phyloP scores from a whole-genome alignment of 2,329 filamentous ascomycete species.

The Tolypocladium tropicale region DNA sequence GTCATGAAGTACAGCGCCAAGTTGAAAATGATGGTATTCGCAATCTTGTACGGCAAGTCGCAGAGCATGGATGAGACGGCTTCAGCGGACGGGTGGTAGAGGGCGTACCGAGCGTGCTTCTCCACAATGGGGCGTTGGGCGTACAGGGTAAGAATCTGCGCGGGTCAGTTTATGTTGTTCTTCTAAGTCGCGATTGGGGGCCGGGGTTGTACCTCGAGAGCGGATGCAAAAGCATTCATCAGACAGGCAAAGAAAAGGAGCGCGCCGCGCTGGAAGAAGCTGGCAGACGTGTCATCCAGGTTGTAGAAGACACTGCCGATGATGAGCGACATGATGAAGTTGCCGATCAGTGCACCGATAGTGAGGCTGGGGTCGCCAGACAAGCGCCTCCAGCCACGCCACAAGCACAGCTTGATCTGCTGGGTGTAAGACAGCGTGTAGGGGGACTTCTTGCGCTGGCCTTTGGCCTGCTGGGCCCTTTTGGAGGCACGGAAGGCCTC shows the following conservation, averaged over 20 bases:
- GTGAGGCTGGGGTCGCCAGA: slow-evolving; percentile 68
- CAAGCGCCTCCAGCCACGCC: slow-evolving; percentile 70
- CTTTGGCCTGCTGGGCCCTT: slow-evolving; percentile 44
- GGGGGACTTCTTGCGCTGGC: slow-evolving; percentile 59
- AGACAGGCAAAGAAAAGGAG: slow-evolving; percentile 82
- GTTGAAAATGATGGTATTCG: slow-evolving; percentile 70
- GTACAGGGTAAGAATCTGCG: slow-evolving; percentile 69
- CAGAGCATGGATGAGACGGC: slow-evolving; percentile 79
- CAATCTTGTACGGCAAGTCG: slow-evolving; percentile 70
- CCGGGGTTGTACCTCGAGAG: slow-evolving; percentile 49
- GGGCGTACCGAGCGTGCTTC: slow-evolving; percentile 75
- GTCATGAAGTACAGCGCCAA: slow-evolving; percentile 79
- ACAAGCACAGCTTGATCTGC: slow-evolving; percentile 70
- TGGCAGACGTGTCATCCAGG: slow-evolving; percentile 49
- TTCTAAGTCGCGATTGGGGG: background rate
- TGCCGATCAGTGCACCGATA: slow-evolving; percentile 57
- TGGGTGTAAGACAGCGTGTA: slow-evolving; percentile 71
- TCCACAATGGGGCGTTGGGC: slow-evolving; percentile 86
- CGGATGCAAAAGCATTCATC: slow-evolving; percentile 74
- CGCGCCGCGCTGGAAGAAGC: slow-evolving; percentile 70
- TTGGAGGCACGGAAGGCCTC: slow-evolving; percentile 45
- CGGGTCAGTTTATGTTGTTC: background rate
- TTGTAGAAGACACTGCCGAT: slow-evolving; percentile 77
- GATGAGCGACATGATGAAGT: slow-evolving; percentile 67
- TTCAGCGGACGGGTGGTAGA: slow-evolving; percentile 85